phyloP scores from a whole-genome alignment of 495 filamentous ascomycete genomes.

The Penicillium steckii region DNA sequence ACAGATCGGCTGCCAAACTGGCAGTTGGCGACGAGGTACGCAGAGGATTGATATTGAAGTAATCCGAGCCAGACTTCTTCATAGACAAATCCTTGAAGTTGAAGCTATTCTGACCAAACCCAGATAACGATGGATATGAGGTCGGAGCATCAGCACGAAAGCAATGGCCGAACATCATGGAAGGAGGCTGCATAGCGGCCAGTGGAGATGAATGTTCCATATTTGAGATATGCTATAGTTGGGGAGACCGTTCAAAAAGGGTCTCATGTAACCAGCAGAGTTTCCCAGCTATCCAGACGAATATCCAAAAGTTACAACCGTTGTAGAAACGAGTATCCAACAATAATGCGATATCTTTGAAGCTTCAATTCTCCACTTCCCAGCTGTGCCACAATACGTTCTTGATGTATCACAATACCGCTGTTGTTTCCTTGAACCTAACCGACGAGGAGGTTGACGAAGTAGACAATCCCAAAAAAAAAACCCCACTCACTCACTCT shows the following conservation, averaged over 20 bases:
- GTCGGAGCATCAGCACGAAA: conserved; percentile 53
- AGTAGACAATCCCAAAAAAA: no score
- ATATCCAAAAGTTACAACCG: no score
- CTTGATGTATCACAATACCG: neutral
- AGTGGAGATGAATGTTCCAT: conserved; percentile 96
- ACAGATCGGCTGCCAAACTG: conserved; percentile 88
- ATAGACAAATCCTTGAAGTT: conserved; percentile 71
- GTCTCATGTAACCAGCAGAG: neutral
- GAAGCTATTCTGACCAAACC: conserved; percentile 63
- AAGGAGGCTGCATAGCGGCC: conserved; percentile 87
- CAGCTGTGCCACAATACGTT: no score
- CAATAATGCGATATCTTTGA: no score
- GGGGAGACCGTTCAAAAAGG: neutral
- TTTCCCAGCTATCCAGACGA: neutral
- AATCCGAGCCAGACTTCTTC: conserved; percentile 58
- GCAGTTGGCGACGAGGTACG: conserved; percentile 87
- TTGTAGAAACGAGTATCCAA: no score
- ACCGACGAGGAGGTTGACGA: neutral
- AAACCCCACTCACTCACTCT: no score
- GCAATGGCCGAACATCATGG: conserved; percentile 56
- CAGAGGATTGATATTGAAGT: conserved; percentile 78
- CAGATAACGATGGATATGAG: conserved; percentile 50
- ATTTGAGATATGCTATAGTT: conserved; percentile 10
- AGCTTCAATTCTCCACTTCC: no score
- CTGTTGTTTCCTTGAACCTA: neutral